phyloP scores from a whole-genome alignment of 305 asterid genomes.

The Fraxinus nigra region DNA sequence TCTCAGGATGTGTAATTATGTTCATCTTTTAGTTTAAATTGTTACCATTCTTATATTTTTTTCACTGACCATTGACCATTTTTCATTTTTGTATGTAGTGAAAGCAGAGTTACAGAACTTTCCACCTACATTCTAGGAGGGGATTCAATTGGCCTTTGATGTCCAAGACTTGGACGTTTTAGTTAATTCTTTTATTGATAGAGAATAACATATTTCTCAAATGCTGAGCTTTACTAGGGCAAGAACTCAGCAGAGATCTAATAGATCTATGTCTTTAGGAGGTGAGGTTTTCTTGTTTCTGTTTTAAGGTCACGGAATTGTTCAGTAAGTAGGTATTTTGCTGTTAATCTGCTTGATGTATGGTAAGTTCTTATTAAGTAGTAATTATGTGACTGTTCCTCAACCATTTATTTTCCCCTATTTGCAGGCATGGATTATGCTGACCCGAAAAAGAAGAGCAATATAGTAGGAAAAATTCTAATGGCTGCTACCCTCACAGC shows the following conservation, averaged over 20 bases:
- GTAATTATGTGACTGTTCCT: conserved; percentile 1
- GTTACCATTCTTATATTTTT: not conserved
- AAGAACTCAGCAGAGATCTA: conserved; percentile 76
- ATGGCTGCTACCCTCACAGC: conserved; percentile 76
- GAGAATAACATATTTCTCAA: conserved; percentile 35
- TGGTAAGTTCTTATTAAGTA: not conserved
- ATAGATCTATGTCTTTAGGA: conserved; percentile 80
- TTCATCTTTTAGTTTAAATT: conserved; percentile 10
- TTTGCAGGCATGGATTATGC: conserved; percentile 76
- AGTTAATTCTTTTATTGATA: conserved; percentile 20
- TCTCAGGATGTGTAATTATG: conserved; percentile 19
- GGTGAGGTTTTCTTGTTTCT: conserved; percentile 41
- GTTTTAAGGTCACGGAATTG: not conserved
- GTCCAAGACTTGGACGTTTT: conserved; percentile 31
- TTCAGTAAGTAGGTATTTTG: not conserved
- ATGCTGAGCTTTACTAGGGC: conserved; percentile 74
- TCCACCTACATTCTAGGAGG: conserved; percentile 22
- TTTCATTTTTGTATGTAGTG: conserved; percentile 4
- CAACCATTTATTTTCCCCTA: not conserved
- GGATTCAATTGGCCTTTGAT: conserved; percentile 35
- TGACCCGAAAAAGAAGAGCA: conserved; percentile 86
- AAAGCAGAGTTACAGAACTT: conserved; percentile 31
- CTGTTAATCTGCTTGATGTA: not conserved
- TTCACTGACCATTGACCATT: conserved; percentile 12
- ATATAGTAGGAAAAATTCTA: conserved; percentile 54